Percentiles rank a stretch among this genome's conserved stretches.
phyloP scores from a whole-genome alignment of 306 rosid genomes.

The Begonia peltatifolia region DNA sequence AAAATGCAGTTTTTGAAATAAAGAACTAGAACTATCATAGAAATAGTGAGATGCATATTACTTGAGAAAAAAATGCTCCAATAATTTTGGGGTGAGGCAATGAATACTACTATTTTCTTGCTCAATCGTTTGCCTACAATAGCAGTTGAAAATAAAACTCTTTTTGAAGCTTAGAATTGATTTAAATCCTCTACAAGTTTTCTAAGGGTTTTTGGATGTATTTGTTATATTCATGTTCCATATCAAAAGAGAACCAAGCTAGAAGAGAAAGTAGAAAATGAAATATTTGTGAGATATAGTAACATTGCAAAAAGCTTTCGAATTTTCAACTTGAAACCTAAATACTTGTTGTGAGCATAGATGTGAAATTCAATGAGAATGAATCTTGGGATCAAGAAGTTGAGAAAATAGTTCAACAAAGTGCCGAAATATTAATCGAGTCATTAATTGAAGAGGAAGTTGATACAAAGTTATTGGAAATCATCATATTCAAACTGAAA shows the following conservation, averaged over 20 bases:
- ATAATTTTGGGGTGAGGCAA: slow-evolving; percentile 1
- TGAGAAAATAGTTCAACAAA: too few relatives aligned
- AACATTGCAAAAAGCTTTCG: background rate
- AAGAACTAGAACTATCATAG: slow-evolving; percentile 1
- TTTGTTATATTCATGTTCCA: background rate
- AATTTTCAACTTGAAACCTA: background rate
- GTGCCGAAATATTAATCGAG: too few relatives aligned
- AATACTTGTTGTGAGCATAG: background rate
- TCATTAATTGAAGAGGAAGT: background rate
- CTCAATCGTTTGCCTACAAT: background rate
- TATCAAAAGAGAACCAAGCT: background rate
- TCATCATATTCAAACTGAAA: too few relatives aligned
- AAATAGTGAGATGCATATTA: background rate
- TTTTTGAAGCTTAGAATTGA: background rate
- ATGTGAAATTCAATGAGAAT: slow-evolving; percentile 1
- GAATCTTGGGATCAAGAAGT: background rate
- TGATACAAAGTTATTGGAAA: background rate
- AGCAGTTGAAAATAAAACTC: background rate
- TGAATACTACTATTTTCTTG: background rate
- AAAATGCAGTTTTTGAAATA: slow-evolving; percentile 1
- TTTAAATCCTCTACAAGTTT: background rate
- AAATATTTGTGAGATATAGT: background rate
- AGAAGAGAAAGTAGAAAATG: background rate
- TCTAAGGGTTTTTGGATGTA: background rate
- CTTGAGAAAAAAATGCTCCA: background rate